These are phyloP conservation scores for Lipomyces mesembrius DNA, from an alignment of 805 yeast species.

Conservation along the genomic window DNA sequence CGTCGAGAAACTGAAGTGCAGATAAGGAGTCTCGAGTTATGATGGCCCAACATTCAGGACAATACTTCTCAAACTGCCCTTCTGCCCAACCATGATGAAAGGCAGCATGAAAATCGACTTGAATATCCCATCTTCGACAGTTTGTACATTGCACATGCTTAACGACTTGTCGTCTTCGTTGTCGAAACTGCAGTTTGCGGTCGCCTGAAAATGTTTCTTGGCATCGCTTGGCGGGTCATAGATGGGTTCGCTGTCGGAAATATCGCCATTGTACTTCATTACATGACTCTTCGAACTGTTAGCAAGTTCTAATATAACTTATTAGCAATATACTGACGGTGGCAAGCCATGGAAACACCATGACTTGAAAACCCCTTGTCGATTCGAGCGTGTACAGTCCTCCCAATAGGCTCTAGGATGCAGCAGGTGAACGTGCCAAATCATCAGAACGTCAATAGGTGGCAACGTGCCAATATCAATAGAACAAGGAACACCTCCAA, in stretches of 20 bases:
- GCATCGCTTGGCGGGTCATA: conserved; percentile 18
- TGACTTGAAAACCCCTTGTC: conserved; percentile 10
- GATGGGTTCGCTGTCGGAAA: background rate
- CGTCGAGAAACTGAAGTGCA: conserved; percentile 16
- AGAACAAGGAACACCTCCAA: background rate
- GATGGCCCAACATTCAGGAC: conserved; percentile 12
- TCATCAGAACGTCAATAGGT: conserved; percentile 40
- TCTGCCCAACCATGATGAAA: conserved; percentile 21
- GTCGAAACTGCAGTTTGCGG: background rate
- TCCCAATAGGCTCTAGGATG: conserved; percentile 38
- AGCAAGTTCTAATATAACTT: background rate
- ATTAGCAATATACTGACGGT: conserved; percentile 11
- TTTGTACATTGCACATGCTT: conserved; percentile 13
- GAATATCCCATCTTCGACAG: conserved; percentile 9
- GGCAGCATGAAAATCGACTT: conserved; percentile 11
- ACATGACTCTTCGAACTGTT: conserved; percentile 11
- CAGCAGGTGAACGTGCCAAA: conserved; percentile 40
- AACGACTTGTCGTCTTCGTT: background rate
- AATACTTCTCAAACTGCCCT: conserved; percentile 10
- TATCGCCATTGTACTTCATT: conserved; percentile 1
- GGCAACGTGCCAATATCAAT: conserved; percentile 26
- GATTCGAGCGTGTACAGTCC: conserved; percentile 27
- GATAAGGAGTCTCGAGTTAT: conserved; percentile 12
- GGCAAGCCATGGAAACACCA: conserved; percentile 25
- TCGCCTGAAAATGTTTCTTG: conserved; percentile 5